Base-by-base conservation (phyloP, 257 asterid species). In the Solanum okadae region DNA sequence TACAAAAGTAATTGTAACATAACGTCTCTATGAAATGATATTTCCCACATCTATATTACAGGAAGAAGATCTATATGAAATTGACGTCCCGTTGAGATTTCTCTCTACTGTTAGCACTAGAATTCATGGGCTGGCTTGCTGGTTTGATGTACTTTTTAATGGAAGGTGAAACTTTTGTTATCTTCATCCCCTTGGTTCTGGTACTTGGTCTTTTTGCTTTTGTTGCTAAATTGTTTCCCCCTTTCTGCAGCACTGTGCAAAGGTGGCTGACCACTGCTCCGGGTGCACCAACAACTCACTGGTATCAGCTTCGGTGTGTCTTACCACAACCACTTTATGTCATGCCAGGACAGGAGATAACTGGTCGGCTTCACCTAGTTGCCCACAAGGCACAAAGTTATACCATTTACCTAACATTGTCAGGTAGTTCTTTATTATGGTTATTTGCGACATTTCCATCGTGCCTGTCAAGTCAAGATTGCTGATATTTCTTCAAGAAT, bases 211-310 rank as follows among this genome's bases (percentile, higher is more conserved):
- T 34, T 71, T 10, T 52, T 34, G 72, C 72, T 6, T 65, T 40
- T 27, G 73, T 25, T 42, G 56, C 33, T 49, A 46, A 72, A 56
- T 88, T 25, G 23, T 82, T 23, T 68, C 31, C 88, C 67, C 59
- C 10, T 83, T 18, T 83, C 71, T n/a, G 82, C 89, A 97, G 99
- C 94, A 90, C 95, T 25, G 98, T 97, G 42, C 98, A 92, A 89
- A 92, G 99, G 92, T 97, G 99, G 99, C 95, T 97, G 87, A 95
- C 94, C 88, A 97, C 99, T 86, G 98, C 98, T 89, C 99, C 99
- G 61, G 99, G 99, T 46, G 96, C 98, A 20, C 98, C 97, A 44
- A 97, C 99, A 46, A 97, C 99, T 5, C 99, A 97, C 88, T 97
- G 99, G 99, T 97, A 97, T 91, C 99, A 97, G 90, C 95, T 97